These are phyloP conservation scores for Scytalidium lignicola DNA, from an alignment of 2,329 filamentous ascomycete species.

Conservation along the genomic window DNA sequence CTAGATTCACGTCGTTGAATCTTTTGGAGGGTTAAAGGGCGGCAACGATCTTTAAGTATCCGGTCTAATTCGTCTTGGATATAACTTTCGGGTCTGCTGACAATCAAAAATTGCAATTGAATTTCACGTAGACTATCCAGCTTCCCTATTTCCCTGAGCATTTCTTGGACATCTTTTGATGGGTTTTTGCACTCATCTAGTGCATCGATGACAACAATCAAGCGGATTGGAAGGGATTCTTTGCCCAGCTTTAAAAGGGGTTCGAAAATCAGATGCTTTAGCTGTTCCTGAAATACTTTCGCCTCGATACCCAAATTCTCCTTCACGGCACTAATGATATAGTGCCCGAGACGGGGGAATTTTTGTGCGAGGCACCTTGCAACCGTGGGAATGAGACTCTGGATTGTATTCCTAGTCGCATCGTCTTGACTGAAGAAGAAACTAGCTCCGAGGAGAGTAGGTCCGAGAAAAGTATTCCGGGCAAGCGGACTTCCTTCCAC, in stretches of 20 bases:
- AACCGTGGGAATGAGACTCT: conserved; percentile 1
- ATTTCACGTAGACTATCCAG: background rate
- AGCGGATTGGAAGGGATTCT: background rate
- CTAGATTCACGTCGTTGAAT: no score
- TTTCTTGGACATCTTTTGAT: background rate
- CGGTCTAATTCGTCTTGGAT: background rate
- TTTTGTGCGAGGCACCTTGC: background rate
- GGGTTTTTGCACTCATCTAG: conserved; percentile 5
- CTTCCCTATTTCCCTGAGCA: no score
- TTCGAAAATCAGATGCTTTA: conserved; percentile 32
- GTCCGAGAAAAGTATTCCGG: no score
- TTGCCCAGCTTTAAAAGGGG: conserved; percentile 23
- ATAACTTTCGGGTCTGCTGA: conserved; percentile 34
- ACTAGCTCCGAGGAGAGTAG: background rate
- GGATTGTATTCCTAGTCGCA: no score
- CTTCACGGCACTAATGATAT: background rate
- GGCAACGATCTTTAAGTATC: no score
- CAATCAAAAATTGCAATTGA: conserved; percentile 33
- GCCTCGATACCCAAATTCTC: no score
- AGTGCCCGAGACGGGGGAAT: background rate
- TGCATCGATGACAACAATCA: conserved; percentile 6
- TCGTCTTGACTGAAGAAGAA: no score
- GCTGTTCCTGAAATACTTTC: conserved; percentile 23
- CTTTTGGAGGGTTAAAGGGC: no score
- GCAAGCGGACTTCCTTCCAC: no score